Conservation (phyloP, 768 basidiomycete genomes). For the Amanita fuliginea region DNA sequence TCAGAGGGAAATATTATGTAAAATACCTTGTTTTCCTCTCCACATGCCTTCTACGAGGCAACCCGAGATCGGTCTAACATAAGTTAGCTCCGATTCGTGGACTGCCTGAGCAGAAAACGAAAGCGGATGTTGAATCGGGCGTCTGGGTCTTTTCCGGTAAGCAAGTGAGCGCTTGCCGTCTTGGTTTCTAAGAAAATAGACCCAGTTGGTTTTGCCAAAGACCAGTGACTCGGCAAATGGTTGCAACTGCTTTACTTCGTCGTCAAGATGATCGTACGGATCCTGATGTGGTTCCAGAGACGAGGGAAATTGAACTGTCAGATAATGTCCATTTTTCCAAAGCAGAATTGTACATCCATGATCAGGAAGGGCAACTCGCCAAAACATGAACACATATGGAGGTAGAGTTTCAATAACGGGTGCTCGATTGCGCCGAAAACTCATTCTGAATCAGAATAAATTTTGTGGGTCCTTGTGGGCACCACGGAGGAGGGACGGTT, state of each 20-base stretch:
- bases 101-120: slow-evolving; percentile 25
- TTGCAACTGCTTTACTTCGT: neutral
- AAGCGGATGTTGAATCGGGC: slow-evolving; percentile 18
- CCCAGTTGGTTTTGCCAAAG: slow-evolving; percentile 26
- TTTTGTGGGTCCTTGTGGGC: neutral
- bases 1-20: neutral
- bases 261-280: neutral
- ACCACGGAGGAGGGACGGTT: neutral
- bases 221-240: neutral
- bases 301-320: slow-evolving; percentile 1
- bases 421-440: neutral
- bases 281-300: neutral
- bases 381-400: neutral
- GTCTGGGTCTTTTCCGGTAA: slow-evolving; percentile 16
- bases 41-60: slow-evolving; percentile 24
- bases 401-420: neutral
- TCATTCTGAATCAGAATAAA: neutral
- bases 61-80: slow-evolving; percentile 19
- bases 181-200: slow-evolving; percentile 17
- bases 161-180: slow-evolving; percentile 19
- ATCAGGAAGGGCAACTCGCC: neutral
- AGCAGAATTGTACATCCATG: neutral
- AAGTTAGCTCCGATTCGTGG: slow-evolving; percentile 23
- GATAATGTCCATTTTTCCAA: slow-evolving; percentile 1
- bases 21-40: slow-evolving; percentile 22